Evolutionary conservation across 2,329 filamentous ascomycete species (phyloP).

Genomic region (Penicillium sp.): DNA sequence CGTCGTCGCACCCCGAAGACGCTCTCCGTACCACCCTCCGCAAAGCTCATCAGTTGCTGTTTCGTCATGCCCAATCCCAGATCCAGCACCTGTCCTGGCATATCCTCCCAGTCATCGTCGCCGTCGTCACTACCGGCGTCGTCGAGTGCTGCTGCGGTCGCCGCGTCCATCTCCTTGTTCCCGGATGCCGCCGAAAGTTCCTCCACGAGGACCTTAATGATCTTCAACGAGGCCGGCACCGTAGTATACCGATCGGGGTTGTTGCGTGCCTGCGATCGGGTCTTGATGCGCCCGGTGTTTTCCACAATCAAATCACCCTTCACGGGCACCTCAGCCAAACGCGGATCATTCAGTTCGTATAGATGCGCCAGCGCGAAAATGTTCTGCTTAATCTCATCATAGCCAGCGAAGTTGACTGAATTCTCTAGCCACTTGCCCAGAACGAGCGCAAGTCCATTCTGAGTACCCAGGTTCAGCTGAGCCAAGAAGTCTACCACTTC

Average conservation of each 20-base stretch:
- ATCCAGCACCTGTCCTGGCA: conserved; percentile 75
- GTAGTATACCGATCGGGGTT: conserved; percentile 90
- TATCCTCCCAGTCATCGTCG: conserved; percentile 88
- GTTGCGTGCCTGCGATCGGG: conserved; percentile 82
- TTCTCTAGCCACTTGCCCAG: conserved; percentile 96
- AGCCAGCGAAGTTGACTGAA: conserved; percentile 95
- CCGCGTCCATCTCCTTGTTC: conserved; percentile 55
- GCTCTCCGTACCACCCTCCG: conserved; percentile 55
- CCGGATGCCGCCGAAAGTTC: conserved; percentile 84
- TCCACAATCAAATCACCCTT: conserved; percentile 89
- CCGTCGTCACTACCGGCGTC: conserved; percentile 69
- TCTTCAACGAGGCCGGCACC: conserved; percentile 87
- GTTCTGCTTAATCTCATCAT: conserved; percentile 95
- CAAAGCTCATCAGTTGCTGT: conserved; percentile 78
- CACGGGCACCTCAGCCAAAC: conserved; percentile 77
- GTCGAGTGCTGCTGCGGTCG: conserved; percentile 62
- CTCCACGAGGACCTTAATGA: conserved; percentile 92
- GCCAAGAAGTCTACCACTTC: conserved; percentile 93
- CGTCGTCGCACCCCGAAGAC: conserved; percentile 62
- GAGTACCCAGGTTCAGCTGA: conserved; percentile 75
- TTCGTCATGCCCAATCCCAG: conserved; percentile 71
- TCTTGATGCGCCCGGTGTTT: conserved; percentile 84
- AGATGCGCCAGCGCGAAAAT: conserved; percentile 92
- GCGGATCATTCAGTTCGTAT: conserved; percentile 82
- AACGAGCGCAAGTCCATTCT: conserved; percentile 83